Evolutionary conservation across 148 eudicot genomes (phyloP).

Genomic region (Silene uniflora): DNA sequence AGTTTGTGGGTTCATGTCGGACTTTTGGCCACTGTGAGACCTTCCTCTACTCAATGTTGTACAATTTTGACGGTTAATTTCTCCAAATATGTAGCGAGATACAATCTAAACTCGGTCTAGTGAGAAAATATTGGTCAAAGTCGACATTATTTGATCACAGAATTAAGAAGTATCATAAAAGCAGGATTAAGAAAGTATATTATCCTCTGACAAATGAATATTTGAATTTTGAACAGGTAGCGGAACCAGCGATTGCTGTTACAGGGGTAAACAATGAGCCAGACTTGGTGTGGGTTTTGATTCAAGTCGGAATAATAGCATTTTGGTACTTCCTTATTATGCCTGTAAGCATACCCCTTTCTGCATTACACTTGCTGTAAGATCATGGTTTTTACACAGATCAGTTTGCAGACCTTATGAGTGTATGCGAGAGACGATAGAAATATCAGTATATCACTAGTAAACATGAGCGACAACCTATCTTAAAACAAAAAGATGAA

Average conservation of each 20-base stretch:
- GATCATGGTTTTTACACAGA: neutral
- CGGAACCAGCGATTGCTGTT: constrained; percentile 66
- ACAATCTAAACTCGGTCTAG: neutral
- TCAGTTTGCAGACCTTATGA: too few relatives aligned
- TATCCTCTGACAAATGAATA: too few relatives aligned
- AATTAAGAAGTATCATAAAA: too few relatives aligned
- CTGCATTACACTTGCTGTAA: neutral
- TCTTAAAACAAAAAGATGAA: too few relatives aligned
- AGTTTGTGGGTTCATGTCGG: constrained; percentile 47
- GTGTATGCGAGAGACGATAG: too few relatives aligned
- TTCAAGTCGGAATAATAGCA: constrained; percentile 52
- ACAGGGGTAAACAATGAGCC: constrained; percentile 70
- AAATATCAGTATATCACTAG: too few relatives aligned
- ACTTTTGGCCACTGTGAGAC: constrained; percentile 52
- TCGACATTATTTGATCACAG: too few relatives aligned
- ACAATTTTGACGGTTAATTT: too few relatives aligned
- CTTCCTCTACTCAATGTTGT: neutral
- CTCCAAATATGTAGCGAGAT: neutral
- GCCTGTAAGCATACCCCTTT: constrained; percentile 47
- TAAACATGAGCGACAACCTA: too few relatives aligned
- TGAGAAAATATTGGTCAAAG: too few relatives aligned
- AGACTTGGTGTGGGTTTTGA: constrained; percentile 41
- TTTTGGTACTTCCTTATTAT: constrained; percentile 65
- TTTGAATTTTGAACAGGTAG: constrained; percentile 49
- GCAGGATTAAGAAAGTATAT: neutral